These are phyloP conservation scores for Rhizopogon rudus DNA, from an alignment of 768 basidiomycete genomes.

Conservation along the genomic window DNA sequence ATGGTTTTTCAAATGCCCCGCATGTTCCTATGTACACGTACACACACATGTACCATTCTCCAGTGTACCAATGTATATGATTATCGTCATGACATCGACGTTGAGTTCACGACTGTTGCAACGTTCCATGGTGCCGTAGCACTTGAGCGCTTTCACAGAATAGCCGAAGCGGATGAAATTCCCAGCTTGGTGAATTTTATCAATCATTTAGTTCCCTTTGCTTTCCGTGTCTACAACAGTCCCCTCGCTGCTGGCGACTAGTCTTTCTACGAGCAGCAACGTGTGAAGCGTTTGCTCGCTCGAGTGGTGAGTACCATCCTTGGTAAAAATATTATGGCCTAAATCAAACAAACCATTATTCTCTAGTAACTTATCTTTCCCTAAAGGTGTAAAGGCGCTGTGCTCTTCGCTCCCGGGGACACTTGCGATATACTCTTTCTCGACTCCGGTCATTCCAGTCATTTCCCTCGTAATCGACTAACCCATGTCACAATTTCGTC, in stretches of 20 bases:
- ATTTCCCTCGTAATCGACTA: background rate
- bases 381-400: background rate
- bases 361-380: background rate
- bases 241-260: background rate
- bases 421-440: constrained; percentile 13
- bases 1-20: no score
- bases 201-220: background rate
- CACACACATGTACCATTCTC: no score
- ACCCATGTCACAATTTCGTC: constrained; percentile 13
- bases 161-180: no score
- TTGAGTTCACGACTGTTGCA: no score
- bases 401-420: constrained; percentile 18
- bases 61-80: no score
- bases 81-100: no score
- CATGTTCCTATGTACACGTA: no score
- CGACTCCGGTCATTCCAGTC: constrained; percentile 1
- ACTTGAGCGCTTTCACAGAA: no score
- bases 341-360: background rate
- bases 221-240: background rate
- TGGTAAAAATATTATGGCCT: no score
- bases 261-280: background rate
- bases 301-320: background rate
- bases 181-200: no score
- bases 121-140: no score
- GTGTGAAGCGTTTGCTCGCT: background rate